A percentile compares a stretch with the other conserved stretches of the same genome.
phyloP scores from a whole-genome alignment of 306 rosid genomes.

The Ormosia emarginata region DNA sequence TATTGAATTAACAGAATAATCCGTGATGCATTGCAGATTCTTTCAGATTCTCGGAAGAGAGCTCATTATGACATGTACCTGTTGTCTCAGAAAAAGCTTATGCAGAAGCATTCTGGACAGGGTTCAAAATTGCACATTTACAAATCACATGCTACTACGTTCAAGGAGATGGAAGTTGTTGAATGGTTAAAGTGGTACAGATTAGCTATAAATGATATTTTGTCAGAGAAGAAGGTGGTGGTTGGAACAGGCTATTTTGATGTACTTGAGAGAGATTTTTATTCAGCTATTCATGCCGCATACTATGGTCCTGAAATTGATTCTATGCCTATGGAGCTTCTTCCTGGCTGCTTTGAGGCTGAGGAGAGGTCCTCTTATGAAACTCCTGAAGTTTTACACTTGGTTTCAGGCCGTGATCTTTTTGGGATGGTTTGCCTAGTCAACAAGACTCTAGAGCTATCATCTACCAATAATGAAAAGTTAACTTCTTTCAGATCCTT shows the following conservation, averaged over 20 bases:
- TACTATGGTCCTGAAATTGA: slow-evolving; percentile 84
- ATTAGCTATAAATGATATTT: slow-evolving; percentile 60
- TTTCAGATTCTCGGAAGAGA: slow-evolving; percentile 82
- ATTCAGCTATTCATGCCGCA: slow-evolving; percentile 80
- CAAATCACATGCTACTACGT: slow-evolving; percentile 34
- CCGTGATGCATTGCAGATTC: slow-evolving; percentile 79
- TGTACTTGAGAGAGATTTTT: slow-evolving; percentile 80
- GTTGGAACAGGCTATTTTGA: slow-evolving; percentile 79
- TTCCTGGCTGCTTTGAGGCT: slow-evolving; percentile 93
- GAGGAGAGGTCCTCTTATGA: slow-evolving; percentile 90
- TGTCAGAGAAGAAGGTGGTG: slow-evolving; percentile 66
- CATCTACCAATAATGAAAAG: slow-evolving; percentile 40
- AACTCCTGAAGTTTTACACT: slow-evolving; percentile 88
- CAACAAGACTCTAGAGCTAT: slow-evolving; percentile 44
- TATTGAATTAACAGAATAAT: slow-evolving; percentile 35
- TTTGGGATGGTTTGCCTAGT: slow-evolving; percentile 82
- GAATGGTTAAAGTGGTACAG: slow-evolving; percentile 95
- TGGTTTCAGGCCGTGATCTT: slow-evolving; percentile 95
- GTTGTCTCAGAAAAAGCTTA: slow-evolving; percentile 60
- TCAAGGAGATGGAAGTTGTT: slow-evolving; percentile 83
- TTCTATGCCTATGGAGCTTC: slow-evolving; percentile 63
- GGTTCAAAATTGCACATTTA: slow-evolving; percentile 43
- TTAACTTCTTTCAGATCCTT: slow-evolving; percentile 44
- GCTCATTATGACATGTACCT: slow-evolving; percentile 72
- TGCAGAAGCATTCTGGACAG: slow-evolving; percentile 39